A percentile compares a stretch with the other conserved stretches of the same genome.
phyloP scores from a whole-genome alignment of 2,329 filamentous ascomycete species.

The Nothophaeocryptopus gaeumannii region DNA sequence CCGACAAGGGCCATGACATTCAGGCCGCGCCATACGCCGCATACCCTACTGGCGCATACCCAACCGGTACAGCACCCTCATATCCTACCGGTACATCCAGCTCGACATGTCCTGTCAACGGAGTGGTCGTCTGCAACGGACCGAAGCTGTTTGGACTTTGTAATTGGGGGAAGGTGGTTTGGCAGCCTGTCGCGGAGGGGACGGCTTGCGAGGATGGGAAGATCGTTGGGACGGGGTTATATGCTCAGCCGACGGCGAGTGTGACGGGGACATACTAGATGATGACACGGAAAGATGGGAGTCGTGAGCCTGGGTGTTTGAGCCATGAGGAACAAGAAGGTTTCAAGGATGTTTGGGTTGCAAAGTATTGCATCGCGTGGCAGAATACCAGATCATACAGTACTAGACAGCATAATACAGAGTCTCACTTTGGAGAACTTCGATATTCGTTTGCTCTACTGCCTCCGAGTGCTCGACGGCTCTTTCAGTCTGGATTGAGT shows the following conservation, averaged over 20 bases:
- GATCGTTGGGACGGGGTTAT: conserved; percentile 18
- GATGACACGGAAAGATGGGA: too few species aligned
- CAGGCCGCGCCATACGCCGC: not conserved
- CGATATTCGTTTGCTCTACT: too few species aligned
- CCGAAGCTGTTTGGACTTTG: conserved; percentile 42
- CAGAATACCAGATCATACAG: too few species aligned
- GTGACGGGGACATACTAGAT: not conserved
- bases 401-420: too few species aligned
- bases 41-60: not conserved
- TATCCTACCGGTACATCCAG: not conserved
- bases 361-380: too few species aligned
- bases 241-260: conserved; percentile 5
- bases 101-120: conserved; percentile 7
- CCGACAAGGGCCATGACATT: conserved; percentile 3
- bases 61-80: not conserved
- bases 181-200: conserved; percentile 42
- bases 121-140: conserved; percentile 40
- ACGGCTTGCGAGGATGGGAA: conserved; percentile 37
- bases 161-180: conserved; percentile 42
- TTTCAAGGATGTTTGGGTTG: too few species aligned
- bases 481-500: too few species aligned
- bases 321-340: too few species aligned
- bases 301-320: too few species aligned
- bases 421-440: too few species aligned
- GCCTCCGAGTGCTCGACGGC: too few species aligned